Evolutionary conservation across 352 stramenopile species (phyloP), one percentile per base, ranked within the genome.

Genomic region (Globisporangium spinosum): DNA sequence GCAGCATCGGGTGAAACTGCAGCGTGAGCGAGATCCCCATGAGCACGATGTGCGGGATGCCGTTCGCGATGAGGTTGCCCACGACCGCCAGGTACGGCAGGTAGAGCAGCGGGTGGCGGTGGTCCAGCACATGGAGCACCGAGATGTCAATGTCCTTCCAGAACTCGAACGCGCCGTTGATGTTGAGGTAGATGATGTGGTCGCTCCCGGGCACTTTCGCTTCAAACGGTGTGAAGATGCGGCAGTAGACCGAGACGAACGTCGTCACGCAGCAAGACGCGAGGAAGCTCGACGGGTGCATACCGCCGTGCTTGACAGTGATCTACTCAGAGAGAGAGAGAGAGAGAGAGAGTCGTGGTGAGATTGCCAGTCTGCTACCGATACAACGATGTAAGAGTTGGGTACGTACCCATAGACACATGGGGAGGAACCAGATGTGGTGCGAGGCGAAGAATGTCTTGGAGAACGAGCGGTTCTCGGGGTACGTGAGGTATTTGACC

Each of bases 401-500:
- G n/a, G 7, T 27, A 78, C 77, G 23, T 78, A 93, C 83, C 70
- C 78, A 90, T 29, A 95, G 70, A 58, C 87, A 93, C n/a, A 95
- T 58, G 1, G 87, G 85, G 22, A 95, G 69, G 65, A 95, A 95
- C 83, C 85, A 95, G 29, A 93, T 58, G 64, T 95, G 87, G 63
- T 95, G 87, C n/a, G 82, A 88, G 15, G 83, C 83, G 57, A 92
- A 93, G 64, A 95, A 88, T 9, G 73, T 86, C 69, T 93, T 93
- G 67, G 83, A 90, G 68, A 92, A 89, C 32, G 83, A 87, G 23
- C 82, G 82, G 62, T 92, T 92, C 73, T 91, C 83, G 2, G 80
- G 80, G 66, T 91, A 90, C 57, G 85, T 89, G 23, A 98, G 78
- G 79, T 98, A 98, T 55, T 94, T 96, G 70, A 92, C 83, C 3